Base-by-base conservation (phyloP, 1,284 basidiomycete species). In the Marasmius sp. region DNA sequence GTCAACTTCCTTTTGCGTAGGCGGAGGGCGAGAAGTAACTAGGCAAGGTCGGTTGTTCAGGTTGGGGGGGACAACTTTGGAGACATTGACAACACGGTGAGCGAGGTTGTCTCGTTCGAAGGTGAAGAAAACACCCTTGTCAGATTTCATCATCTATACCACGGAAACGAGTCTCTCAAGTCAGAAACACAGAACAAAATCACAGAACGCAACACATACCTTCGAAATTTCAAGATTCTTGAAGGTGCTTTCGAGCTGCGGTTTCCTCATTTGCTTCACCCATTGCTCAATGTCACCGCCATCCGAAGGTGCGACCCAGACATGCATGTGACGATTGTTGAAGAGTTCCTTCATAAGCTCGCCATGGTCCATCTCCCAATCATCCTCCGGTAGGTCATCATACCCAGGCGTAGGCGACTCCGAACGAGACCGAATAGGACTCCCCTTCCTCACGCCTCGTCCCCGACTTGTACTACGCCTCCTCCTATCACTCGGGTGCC, bases 81-180 rank as follows among this genome's bases (percentile, higher is more conserved):
- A 14, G 87, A 82, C 70, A 81, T 81, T 1, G 57, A 79, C 78
- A 0, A 89, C 88, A 2, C 89, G 81, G 6, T 84, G 80, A 0
- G 91, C 91, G 2, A 81, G 76, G 63, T 85, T 84, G 0, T 76
- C 70, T 6, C 82, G 82, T 53, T 77, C 70, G 68, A 93, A 93
- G 3, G 89, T 89, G 62, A 91, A 82, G 68, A 90, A 92, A 79
- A 88, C 86, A 11, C 84, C 87, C 8, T 77, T 75, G 57, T 84
- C 81, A 70, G 92, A 90, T 64, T 84, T 84, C 1, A 92, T 75
- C 33, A 92, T 77, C 88, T 91, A 52, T 51, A 20, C 33, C 49
- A 52, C 38, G 34, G 54, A 57, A 51, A 41, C 47, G 39, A 12
- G 36, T 43, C 49, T 55, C 37, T 58, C 48, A 66, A 22, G 62